Conservation (phyloP, 768 basidiomycete genomes). For the Lactarius evosmus region DNA sequence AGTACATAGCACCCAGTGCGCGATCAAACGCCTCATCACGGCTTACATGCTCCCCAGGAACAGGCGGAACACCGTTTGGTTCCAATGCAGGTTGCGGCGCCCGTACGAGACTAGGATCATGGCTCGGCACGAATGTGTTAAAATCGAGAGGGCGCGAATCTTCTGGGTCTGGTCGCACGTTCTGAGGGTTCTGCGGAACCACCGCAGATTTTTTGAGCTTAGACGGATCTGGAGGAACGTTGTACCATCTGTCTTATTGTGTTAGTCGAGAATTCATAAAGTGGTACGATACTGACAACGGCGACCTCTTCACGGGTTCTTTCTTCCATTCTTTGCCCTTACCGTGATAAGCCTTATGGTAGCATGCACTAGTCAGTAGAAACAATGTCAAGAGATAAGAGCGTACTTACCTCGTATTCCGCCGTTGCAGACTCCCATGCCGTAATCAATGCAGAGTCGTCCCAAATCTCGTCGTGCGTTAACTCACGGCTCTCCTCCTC, state of each 20-base stretch:
- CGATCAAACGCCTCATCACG: conserved; percentile 76
- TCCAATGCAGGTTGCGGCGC: conserved; percentile 26
- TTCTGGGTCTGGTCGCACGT: conserved; percentile 31
- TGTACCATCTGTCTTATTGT: conserved; percentile 63
- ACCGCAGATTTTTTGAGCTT: conserved; percentile 25
- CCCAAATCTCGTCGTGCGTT: conserved; percentile 78
- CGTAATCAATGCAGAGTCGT: conserved; percentile 76
- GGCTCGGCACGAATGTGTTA: conserved; percentile 63
- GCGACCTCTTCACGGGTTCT: conserved; percentile 65
- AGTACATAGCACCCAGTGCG: conserved; percentile 78
- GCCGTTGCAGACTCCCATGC: conserved; percentile 84
- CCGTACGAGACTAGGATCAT: conserved; percentile 56
- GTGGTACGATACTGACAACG: conserved; percentile 51
- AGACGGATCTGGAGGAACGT: conserved; percentile 45
- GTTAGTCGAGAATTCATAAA: conserved; percentile 16
- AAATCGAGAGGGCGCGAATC: conserved; percentile 68
- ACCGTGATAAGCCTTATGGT: conserved; percentile 58
- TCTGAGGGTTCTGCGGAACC: conserved; percentile 12
- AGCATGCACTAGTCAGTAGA: conserved; percentile 2
- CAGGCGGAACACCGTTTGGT: conserved; percentile 23
- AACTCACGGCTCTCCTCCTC: conserved; percentile 59
- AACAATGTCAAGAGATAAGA: neutral
- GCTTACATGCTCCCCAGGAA: conserved; percentile 43
- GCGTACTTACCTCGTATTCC: conserved; percentile 61
- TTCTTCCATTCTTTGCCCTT: conserved; percentile 69